These are phyloP conservation scores for Aspergillus clavatus DNA, from an alignment of 2,329 filamentous ascomycete genomes.

Conservation along the genomic window DNA sequence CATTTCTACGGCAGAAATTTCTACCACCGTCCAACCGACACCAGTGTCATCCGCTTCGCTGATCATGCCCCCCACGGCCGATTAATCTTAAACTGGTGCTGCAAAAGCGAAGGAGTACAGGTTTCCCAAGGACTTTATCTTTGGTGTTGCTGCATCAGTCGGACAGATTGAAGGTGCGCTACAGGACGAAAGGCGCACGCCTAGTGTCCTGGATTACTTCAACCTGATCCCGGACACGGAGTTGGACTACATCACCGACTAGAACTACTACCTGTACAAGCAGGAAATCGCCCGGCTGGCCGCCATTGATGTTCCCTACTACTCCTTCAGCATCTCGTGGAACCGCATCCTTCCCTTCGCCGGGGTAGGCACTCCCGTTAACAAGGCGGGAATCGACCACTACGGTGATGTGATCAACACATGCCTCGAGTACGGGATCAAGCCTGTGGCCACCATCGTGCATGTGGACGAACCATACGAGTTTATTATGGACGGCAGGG, in stretches of 20 bases:
- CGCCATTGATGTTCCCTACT: conserved; percentile 36
- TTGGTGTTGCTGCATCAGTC: conserved; percentile 41
- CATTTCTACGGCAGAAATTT: conserved; percentile 37
- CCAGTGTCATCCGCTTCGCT: conserved; percentile 52
- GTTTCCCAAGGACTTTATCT: conserved; percentile 40
- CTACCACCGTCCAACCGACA: conserved; percentile 53
- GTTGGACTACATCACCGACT: conserved; percentile 49
- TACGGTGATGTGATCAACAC: conserved; percentile 48
- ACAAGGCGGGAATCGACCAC: conserved; percentile 44
- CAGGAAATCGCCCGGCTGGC: conserved; percentile 41
- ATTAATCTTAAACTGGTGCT: no score
- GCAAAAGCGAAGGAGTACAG: conserved; percentile 33
- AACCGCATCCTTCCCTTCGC: conserved; percentile 48
- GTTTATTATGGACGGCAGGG: conserved; percentile 19
- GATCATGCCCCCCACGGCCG: conserved; percentile 51
- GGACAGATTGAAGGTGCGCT: conserved; percentile 45
- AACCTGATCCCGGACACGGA: conserved; percentile 27
- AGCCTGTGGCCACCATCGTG: conserved; percentile 42
- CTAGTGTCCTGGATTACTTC: conserved; percentile 38
- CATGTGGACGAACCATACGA: conserved; percentile 28
- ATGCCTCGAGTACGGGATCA: conserved; percentile 40
- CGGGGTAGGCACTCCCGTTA: conserved; percentile 40
- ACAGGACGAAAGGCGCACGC: conserved; percentile 37
- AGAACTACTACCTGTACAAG: conserved; percentile 50
- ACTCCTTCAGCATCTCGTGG: conserved; percentile 47